Evolutionary conservation across 164 flowering plant genomes (phyloP).

Genomic region (Berberis thunbergii): DNA sequence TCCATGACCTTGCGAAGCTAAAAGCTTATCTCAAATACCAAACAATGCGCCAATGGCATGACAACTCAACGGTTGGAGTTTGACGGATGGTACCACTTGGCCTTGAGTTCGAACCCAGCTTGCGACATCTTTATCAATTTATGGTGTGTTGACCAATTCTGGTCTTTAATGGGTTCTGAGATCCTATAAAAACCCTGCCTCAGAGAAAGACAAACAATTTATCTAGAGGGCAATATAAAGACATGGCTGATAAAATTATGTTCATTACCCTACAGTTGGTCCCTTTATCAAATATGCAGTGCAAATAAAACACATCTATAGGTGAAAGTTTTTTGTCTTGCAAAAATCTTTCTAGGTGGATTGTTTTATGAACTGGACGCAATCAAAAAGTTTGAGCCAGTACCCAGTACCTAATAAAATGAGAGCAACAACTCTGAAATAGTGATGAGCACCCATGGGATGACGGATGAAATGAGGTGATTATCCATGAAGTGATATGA

Average conservation of each 20-base stretch:
- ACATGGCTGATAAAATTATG: neutral
- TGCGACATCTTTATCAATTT: too few relatives aligned
- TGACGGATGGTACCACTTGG: too few relatives aligned
- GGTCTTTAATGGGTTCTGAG: too few relatives aligned
- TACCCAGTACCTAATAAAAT: neutral
- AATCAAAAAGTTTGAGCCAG: neutral
- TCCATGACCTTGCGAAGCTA: neutral
- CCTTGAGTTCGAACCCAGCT: too few relatives aligned
- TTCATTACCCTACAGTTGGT: neutral
- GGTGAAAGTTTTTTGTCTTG: neutral
- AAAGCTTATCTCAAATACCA: neutral
- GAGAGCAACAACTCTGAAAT: neutral
- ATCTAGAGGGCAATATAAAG: neutral
- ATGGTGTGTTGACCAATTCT: too few relatives aligned
- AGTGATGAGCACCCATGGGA: too few relatives aligned
- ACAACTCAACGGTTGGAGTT: too few relatives aligned
- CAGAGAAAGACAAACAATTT: too few relatives aligned
- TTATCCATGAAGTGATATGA: too few relatives aligned
- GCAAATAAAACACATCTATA: conserved; percentile 1
- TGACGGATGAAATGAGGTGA: too few relatives aligned
- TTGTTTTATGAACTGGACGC: neutral
- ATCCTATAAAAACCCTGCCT: neutral
- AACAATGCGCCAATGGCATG: neutral
- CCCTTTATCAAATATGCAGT: neutral
- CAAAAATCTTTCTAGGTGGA: neutral